Percentiles rank a stretch among this genome's conserved stretches.
These are phyloP conservation scores for Penicillium paneum DNA, from an alignment of 2,329 filamentous ascomycete species.

Conservation along the genomic window DNA sequence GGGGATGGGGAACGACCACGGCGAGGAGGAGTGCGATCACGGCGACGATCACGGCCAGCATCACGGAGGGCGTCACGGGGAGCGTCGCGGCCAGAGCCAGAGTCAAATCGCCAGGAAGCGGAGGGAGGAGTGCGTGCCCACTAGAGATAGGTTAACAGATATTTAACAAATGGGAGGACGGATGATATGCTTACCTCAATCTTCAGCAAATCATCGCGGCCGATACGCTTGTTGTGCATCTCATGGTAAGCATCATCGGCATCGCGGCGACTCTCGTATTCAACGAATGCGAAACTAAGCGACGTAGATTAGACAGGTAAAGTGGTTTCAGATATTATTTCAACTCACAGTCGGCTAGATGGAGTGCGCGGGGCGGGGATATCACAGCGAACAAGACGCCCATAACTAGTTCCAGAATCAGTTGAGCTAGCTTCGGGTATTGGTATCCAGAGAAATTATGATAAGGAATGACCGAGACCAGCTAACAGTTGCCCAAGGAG, in stretches of 20 bases:
- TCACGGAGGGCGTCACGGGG: slow-evolving; percentile 45
- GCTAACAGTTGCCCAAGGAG: slow-evolving; percentile 2
- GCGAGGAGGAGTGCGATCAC: slow-evolving; percentile 72
- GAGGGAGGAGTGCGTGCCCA: slow-evolving; percentile 98
- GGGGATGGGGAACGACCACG: slow-evolving; percentile 62
- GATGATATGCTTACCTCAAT: slow-evolving; percentile 71
- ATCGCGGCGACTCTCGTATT: slow-evolving; percentile 97
- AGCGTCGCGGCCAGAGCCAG: slow-evolving; percentile 69
- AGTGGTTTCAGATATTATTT: slow-evolving; percentile 14
- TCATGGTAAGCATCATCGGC: slow-evolving; percentile 99
- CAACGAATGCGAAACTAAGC: slow-evolving; percentile 87
- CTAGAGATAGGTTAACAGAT: slow-evolving; percentile 49
- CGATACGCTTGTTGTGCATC: slow-evolving; percentile 99
- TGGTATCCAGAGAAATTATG: slow-evolving; percentile 6
- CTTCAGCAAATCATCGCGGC: slow-evolving; percentile 91
- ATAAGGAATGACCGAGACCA: slow-evolving; percentile 16
- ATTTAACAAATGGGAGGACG: not conserved
- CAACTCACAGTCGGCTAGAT: slow-evolving; percentile 86
- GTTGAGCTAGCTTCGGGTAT: slow-evolving; percentile 16
- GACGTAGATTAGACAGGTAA: slow-evolving; percentile 1
- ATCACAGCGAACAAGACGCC: slow-evolving; percentile 94
- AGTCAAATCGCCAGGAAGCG: slow-evolving; percentile 97
- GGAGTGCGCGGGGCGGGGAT: slow-evolving; percentile 95
- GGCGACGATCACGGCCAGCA: slow-evolving; percentile 69
- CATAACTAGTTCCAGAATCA: slow-evolving; percentile 68